Evolutionary conservation across 2,329 filamentous ascomycete species (phyloP).

Genomic region (Epichloe uncinata): DNA sequence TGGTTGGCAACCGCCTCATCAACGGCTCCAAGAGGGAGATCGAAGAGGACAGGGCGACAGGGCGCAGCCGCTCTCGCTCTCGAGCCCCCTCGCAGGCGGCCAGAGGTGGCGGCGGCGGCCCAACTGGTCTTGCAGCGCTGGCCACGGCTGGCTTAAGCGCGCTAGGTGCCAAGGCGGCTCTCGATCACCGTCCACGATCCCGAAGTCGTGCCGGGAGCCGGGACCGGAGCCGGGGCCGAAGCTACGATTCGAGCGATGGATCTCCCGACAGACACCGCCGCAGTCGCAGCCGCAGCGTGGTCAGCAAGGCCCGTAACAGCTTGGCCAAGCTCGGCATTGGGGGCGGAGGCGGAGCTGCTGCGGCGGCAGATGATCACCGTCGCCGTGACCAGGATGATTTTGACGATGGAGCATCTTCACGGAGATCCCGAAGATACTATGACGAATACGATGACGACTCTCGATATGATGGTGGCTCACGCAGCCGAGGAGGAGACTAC

Average conservation of each 20-base stretch:
- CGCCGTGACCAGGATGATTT: constrained; percentile 32
- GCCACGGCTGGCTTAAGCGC: constrained; percentile 50
- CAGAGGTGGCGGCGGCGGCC: constrained; percentile 28
- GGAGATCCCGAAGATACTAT: constrained; percentile 26
- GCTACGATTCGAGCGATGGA: constrained; percentile 27
- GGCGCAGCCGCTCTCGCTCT: constrained; percentile 58
- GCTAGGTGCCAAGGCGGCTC: constrained; percentile 46
- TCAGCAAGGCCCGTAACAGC: constrained; percentile 46
- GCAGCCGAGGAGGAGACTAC: constrained; percentile 29
- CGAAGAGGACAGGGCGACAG: constrained; percentile 44
- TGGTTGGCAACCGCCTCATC: constrained; percentile 73
- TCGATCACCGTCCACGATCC: constrained; percentile 36
- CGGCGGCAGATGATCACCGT: constrained; percentile 23
- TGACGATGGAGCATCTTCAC: constrained; percentile 25
- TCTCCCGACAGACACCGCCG: constrained; percentile 30
- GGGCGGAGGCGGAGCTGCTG: constrained; percentile 25
- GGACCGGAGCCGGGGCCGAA: constrained; percentile 33
- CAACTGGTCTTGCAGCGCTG: constrained; percentile 44
- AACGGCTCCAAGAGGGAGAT: constrained; percentile 63
- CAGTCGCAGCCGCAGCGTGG: constrained; percentile 52
- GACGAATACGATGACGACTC: constrained; percentile 35
- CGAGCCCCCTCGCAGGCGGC: constrained; percentile 42
- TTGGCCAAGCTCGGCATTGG: constrained; percentile 50
- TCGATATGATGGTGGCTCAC: constrained; percentile 18
- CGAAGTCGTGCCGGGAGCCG: constrained; percentile 36